Conservation (phyloP, 2,329 filamentous ascomycete genomes). For the Pyrenophora tritici-repentis region DNA sequence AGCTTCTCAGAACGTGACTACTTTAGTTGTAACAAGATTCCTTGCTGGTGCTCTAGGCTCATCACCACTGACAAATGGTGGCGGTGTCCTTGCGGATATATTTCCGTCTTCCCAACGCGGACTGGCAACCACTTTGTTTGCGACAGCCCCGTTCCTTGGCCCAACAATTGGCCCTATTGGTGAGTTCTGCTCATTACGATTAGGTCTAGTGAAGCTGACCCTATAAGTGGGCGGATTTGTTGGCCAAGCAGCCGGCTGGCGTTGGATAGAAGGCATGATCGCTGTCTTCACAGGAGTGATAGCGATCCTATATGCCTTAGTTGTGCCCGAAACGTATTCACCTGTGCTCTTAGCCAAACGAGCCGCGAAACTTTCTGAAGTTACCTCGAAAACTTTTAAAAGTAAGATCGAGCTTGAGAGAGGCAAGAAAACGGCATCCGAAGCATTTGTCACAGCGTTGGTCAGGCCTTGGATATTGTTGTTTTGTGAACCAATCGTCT, state of each 20-base stretch:
- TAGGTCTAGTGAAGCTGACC: no score
- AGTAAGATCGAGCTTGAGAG: no score
- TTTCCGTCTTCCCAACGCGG: constrained; percentile 45
- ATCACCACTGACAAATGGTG: constrained; percentile 66
- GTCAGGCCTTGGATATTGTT: constrained; percentile 27
- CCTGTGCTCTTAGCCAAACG: constrained; percentile 66
- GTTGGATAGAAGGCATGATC: constrained; percentile 55
- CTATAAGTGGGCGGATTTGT: constrained; percentile 28
- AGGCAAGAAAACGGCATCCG: constrained; percentile 4
- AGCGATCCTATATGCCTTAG: constrained; percentile 32
- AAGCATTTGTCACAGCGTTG: constrained; percentile 26
- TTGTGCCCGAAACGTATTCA: constrained; percentile 65
- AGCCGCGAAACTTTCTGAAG: constrained; percentile 62
- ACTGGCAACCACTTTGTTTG: constrained; percentile 53
- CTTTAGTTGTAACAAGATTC: constrained; percentile 68
- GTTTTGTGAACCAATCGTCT: constrained; percentile 28
- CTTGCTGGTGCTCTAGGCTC: constrained; percentile 67
- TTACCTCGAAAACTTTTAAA: constrained; percentile 58
- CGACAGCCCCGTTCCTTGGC: constrained; percentile 54
- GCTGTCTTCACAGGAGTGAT: constrained; percentile 54
- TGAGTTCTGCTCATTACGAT: no score
- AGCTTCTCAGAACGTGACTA: constrained; percentile 61
- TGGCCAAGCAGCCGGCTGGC: constrained; percentile 27
- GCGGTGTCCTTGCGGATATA: constrained; percentile 50
- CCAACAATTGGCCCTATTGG: constrained; percentile 54